These are phyloP conservation scores for Coniosporium tulheliwenetii DNA, from an alignment of 2,329 filamentous ascomycete species.

Conservation along the genomic window DNA sequence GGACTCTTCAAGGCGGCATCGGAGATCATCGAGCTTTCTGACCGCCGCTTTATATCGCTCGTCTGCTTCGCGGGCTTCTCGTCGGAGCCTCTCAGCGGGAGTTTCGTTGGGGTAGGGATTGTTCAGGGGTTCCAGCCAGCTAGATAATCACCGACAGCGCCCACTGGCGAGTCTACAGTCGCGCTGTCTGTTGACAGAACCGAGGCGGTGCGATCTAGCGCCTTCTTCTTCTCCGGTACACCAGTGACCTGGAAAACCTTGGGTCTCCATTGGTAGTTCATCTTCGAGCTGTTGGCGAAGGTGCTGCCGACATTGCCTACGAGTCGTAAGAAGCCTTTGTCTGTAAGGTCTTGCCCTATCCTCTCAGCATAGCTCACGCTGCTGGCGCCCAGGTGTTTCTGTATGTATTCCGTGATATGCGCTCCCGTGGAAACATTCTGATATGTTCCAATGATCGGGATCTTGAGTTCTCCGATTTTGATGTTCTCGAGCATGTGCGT, in stretches of 20 bases:
- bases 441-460: conserved; percentile 89
- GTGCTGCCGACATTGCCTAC: conserved; percentile 89
- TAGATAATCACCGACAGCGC: conserved; percentile 76
- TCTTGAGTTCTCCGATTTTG: conserved; percentile 79
- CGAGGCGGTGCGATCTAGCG: conserved; percentile 60
- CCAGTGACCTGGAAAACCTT: conserved; percentile 81
- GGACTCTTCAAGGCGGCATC: conserved; percentile 89
- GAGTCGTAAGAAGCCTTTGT: conserved; percentile 72
- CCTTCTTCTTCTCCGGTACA: conserved; percentile 71
- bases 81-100: conserved; percentile 65
- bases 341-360: conserved; percentile 84
- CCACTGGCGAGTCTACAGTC: conserved; percentile 54
- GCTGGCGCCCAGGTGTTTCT: conserved; percentile 69
- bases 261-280: conserved; percentile 95
- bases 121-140: conserved; percentile 86
- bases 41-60: conserved; percentile 85
- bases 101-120: conserved; percentile 89
- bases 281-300: conserved; percentile 92
- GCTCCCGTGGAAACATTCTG: conserved; percentile 81
- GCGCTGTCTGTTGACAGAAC: conserved; percentile 37
- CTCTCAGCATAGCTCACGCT: conserved; percentile 84
- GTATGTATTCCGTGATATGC: conserved; percentile 91
- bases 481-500: conserved; percentile 75
- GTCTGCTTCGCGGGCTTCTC: conserved; percentile 80
- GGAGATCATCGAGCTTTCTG: conserved; percentile 71